Evolutionary conservation across 2,329 filamentous ascomycete species (phyloP), one percentile per base, ranked within the genome.

Genomic region (Aspergillus tamarii): DNA sequence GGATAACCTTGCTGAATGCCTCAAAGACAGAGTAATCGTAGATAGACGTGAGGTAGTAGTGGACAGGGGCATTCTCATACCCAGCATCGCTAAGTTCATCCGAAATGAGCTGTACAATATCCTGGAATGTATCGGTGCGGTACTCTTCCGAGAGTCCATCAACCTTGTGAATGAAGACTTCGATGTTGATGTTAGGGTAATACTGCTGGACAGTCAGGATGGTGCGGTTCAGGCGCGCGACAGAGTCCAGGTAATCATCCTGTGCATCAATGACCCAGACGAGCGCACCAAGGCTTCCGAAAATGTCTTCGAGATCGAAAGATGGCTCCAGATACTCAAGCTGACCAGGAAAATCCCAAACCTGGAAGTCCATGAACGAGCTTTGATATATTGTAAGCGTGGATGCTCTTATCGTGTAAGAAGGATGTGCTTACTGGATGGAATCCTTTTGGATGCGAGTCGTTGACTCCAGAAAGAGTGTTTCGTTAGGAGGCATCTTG

Each of bases 201-300:
- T 88, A 89, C 69, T 93, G 89, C 75, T 97, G 92, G 1, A 99
- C 87, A 68, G 93, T 92, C 63, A 97, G 84, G 66, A 98, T 96
- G 9, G 94, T 97, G 60, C 88, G 85, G 78, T 97, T 96, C 32
- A 99, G 87, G 10, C 92, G 89, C 60, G 88, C 88, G 55, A 99
- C 92, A 21, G 94, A 92, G 77, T 97, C 93, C 61, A 97, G 87
- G 75, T 98, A 99, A 77, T 99, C 95, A 75, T 99, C 95, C 79
- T 99, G 95, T 0, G 95, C 94, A 76, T 99, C 95, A 64, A 99
- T 96, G 64, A 99, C 94, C 94, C 95, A 99, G 66, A 99, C 96
- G 16, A 99, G 84, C 16, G 95, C 94, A 23, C 95, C 95, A 19
- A 96, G 92, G 74, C 94, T 93, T 69, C 93, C 91, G 78, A 99